Base-by-base conservation (phyloP, 2,329 filamentous ascomycete genomes). In the Cladorrhinum sp. region DNA sequence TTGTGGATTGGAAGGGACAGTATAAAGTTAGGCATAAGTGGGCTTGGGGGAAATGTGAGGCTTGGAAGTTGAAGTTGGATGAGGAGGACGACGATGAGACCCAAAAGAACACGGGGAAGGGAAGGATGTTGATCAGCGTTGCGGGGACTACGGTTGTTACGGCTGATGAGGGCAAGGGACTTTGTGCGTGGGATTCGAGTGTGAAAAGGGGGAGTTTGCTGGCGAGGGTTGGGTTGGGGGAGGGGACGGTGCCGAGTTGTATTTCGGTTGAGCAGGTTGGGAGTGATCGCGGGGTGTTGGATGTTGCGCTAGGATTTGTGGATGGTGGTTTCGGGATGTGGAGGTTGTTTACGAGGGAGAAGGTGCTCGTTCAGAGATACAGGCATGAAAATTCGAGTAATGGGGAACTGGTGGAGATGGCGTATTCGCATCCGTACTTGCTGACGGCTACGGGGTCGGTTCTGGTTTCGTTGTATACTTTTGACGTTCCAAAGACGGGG, bases 11-110 rank as follows among this genome's bases (percentile, higher is more conserved):
- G 93, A 96, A 96, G 77, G 83, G 85, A 63, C 90, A 95, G 69
- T 98, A 96, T 75, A 91, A 89, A 69, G 80, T 97, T 55, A 84
- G 91, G 51, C 90, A 96, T 72, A 98, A 98, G 75, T 98, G 95
- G 95, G 85, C 90, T 1, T 85, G 82, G 64, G 95, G 94, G 0
- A 87, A 85, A 66, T 96, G 92, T 69, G 88, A 85, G 39, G 86
- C 96, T 12, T 87, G 89, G 36, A 90, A 96, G 73, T 84, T 97
- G 28, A 81, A 77, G 80, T 57, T 77, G 64, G 60, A 70, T 30
- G 52, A 61, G 18, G 68, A 69, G 30, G 30, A 18, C 2, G 28
- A 74, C 78, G 3, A 74, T 51, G 18, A 78, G 51, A 71, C 85
- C 1, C 12, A 54, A 14, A 71, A 85, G 74, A 78, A 1, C 75